Evolutionary conservation across 495 filamentous ascomycete genomes (phyloP).

Genomic region (Bacidia gigantensis): DNA sequence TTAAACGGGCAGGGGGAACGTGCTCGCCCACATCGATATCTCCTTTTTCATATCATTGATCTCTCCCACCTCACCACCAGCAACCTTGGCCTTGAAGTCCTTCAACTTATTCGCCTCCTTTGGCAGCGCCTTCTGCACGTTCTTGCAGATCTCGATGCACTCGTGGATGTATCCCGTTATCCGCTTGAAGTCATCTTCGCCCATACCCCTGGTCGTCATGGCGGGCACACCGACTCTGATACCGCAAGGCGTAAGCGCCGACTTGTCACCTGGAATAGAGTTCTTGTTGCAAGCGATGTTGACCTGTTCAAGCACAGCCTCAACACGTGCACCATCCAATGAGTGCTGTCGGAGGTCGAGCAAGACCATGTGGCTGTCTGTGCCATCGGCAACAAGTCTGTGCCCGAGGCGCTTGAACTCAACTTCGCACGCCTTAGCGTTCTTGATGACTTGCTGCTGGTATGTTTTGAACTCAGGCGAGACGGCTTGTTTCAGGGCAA

Average conservation of each 20-base stretch:
- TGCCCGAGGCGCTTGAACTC: conserved; percentile 71
- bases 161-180: conserved; percentile 83
- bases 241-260: conserved; percentile 85
- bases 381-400: conserved; percentile 90
- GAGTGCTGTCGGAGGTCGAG: conserved; percentile 66
- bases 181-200: conserved; percentile 81
- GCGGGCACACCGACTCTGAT: conserved; percentile 93
- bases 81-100: conserved; percentile 93
- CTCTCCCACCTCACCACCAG: conserved; percentile 59
- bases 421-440: conserved; percentile 78
- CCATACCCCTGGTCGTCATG: conserved; percentile 91
- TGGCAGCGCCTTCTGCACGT: conserved; percentile 68
- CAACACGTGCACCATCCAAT: conserved; percentile 89
- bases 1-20: conserved; percentile 83
- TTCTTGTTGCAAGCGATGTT: conserved; percentile 99
- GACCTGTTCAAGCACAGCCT: conserved; percentile 92
- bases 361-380: conserved; percentile 98
- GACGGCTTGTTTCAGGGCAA: conserved; percentile 89
- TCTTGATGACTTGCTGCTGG: conserved; percentile 82
- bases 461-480: conserved; percentile 92
- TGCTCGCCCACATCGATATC: conserved; percentile 73
- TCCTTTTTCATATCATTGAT: conserved; percentile 77
- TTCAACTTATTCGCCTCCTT: conserved; percentile 98
- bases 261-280: conserved; percentile 94
- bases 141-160: conserved; percentile 67